Evolutionary conservation across 495 filamentous ascomycete genomes (phyloP).

Genomic region (Annulohypoxylon maeteangense): DNA sequence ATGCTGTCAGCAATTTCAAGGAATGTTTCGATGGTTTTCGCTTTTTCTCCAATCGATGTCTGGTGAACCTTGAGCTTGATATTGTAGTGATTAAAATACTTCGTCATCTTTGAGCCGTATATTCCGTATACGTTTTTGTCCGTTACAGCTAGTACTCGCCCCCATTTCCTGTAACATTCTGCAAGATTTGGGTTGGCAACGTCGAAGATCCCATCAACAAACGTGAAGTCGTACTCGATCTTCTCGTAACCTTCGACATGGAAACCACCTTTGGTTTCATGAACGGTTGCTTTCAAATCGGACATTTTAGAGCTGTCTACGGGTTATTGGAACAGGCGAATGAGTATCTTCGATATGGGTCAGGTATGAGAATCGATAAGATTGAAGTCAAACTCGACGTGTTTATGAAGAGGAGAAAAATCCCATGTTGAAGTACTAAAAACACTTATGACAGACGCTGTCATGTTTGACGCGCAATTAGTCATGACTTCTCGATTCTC

Average conservation of each 20-base stretch:
- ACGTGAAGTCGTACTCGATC: conserved; percentile 74
- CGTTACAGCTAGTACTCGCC: conserved; percentile 67
- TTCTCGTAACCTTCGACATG: conserved; percentile 73
- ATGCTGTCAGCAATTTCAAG: conserved; percentile 70
- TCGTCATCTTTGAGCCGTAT: conserved; percentile 67
- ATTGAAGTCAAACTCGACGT: not conserved
- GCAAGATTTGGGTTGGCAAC: conserved; percentile 62
- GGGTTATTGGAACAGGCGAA: not conserved
- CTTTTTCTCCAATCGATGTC: conserved; percentile 73
- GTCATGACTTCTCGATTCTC: conserved; percentile 13
- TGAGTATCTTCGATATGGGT: not conserved
- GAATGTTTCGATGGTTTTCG: conserved; percentile 70
- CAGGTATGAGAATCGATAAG: no score
- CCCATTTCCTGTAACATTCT: conserved; percentile 67
- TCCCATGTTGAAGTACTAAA: conserved; percentile 16
- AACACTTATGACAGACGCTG: not conserved
- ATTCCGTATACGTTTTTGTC: conserved; percentile 69
- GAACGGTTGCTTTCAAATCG: conserved; percentile 67
- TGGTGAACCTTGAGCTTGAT: conserved; percentile 68
- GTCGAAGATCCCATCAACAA: conserved; percentile 71
- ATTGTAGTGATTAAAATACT: conserved; percentile 66
- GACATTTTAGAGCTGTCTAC: conserved; percentile 60
- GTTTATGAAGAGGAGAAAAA: not conserved
- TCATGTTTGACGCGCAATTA: conserved; percentile 11
- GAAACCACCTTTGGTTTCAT: conserved; percentile 65